Evolutionary conservation across 2,329 filamentous ascomycete genomes (phyloP), one percentile per base, ranked within the genome.

Genomic region (Fusarium tupiense): DNA sequence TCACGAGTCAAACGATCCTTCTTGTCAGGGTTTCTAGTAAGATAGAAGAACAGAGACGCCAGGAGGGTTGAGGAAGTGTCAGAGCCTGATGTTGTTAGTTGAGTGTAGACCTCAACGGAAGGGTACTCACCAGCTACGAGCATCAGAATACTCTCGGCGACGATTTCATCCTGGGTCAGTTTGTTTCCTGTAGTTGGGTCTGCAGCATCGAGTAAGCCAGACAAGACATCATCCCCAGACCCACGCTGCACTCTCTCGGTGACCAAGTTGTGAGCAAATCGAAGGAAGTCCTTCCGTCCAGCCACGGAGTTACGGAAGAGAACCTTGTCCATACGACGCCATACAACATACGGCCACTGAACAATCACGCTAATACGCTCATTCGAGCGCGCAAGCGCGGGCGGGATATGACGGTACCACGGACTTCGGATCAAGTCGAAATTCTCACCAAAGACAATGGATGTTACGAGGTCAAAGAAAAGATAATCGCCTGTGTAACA

Each of bases 341-440:
- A 60, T 10, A 50, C 57, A 24, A 60, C 57, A 50, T 60, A 60
- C 11, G 57, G 57, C 43, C 43, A 60, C 22, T 60, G 57, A 1
- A 60, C 57, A 1, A 60, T 60, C 0, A 60, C 57, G 17, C 57
- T 60, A 5, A 60, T 60, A 31, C 57, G 57, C 33, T 60, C 57
- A 17, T 60, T 60, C 6, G 57, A 60, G 2, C 24, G 33, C 5
- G 57, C 44, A 17, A 60, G 43, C 17, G 57, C 33, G 9, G 43
- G 44, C 8, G 57, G 57, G 24, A 60, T 60, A 60, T 60, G 57
- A n/a, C 57, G 44, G 33, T 60, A 60, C 57, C 57, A 60, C 7
- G 57, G 57, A 24, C 43, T 60, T 4, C 57, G 43, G 17, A 60
- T 60, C 57, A 60, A 38, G 16, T 60, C 57, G 20, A 60, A 60